Base-by-base conservation (phyloP, 2,329 filamentous ascomycete genomes). In the Aureobasidium musti region DNA sequence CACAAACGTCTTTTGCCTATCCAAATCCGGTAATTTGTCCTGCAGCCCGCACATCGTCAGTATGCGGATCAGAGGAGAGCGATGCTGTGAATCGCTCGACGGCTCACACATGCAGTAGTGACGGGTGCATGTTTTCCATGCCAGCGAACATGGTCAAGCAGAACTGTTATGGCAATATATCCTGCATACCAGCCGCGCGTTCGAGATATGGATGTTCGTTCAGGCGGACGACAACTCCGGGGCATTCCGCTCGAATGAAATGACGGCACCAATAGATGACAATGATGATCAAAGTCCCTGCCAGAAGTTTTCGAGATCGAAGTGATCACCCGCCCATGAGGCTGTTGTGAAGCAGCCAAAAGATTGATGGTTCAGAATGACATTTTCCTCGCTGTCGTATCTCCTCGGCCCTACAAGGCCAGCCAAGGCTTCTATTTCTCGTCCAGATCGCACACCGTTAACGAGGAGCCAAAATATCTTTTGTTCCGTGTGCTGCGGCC, bases 181-280 rank as follows among this genome's bases (percentile, higher is more conserved):
- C 14, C 17, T 59, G 54, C 54, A 59, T 59, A 17, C 54, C 57
- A 8, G 57, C 57, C 57, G 43, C 57, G 57, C 43, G 57, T 61
- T 26, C 41, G 43, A 21, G 57, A 61, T 37, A 35, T 61, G n/a
- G 11, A 61, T 39, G 21, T 49, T 26, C 28, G 37, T 19, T 19
- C 28, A 47, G 41, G 57, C 57, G 41, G 57, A 21, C 35, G 11
- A 21, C 26, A 19, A 61, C 41, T 61, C 57, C 57, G 57, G 39
- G 19, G 52, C 8, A 26, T 26, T 26, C 35, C n/a, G 8, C 17
- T 26, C 10, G 35, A 35, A 39, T 39, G 10, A 26, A 11, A 56
- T 33, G 35, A 43, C 54, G 17, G 39, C 23, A 45, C 4, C 39
- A 59, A 19, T n/a, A n/a, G 14, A 37, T 37, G 19, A 35, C 7